Percentiles rank a stretch among this genome's conserved stretches.
phyloP scores from a whole-genome alignment of 345 rosid genomes.

The Noccaea bulbosa region DNA sequence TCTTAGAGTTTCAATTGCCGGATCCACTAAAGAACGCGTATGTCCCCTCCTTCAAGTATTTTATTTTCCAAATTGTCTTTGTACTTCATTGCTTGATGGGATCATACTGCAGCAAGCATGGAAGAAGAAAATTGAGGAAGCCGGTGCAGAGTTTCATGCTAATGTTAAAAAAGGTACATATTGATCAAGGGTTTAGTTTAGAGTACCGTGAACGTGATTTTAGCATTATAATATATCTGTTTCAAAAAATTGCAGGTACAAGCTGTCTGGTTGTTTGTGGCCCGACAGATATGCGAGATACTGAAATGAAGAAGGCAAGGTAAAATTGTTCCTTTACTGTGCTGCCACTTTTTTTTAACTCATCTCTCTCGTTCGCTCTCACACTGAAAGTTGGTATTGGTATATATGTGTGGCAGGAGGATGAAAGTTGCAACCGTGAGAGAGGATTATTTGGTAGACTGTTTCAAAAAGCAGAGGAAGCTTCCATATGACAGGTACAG shows the following conservation, averaged over 20 bases:
- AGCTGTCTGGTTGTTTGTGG: conserved; percentile 81
- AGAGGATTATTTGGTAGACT: conserved; percentile 84
- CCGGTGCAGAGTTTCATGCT: conserved; percentile 74
- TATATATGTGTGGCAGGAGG: conserved; percentile 61
- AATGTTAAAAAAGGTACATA: conserved; percentile 74
- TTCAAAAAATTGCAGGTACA: conserved; percentile 63
- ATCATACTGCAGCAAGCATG: conserved; percentile 69
- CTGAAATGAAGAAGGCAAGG: conserved; percentile 86
- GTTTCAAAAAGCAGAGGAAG: conserved; percentile 74
- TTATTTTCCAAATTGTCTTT: not conserved
- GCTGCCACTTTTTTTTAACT: conserved; percentile 26
- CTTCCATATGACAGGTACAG: conserved; percentile 77
- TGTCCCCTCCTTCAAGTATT: conserved; percentile 21
- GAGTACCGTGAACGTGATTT: conserved; percentile 16
- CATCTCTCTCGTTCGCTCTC: conserved; percentile 16
- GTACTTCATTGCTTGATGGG: conserved; percentile 33
- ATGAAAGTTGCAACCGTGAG: conserved; percentile 84
- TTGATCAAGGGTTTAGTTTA: not conserved
- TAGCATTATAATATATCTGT: conserved; percentile 11
- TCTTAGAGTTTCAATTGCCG: conserved; percentile 70
- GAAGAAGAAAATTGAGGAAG: conserved; percentile 75
- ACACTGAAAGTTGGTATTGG: conserved; percentile 19
- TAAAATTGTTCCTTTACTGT: conserved; percentile 45
- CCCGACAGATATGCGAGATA: conserved; percentile 52
- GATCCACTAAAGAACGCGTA: conserved; percentile 67